These are phyloP conservation scores for Ogataea salicorniae DNA, from an alignment of 805 yeast genomes.

Conservation along the genomic window DNA sequence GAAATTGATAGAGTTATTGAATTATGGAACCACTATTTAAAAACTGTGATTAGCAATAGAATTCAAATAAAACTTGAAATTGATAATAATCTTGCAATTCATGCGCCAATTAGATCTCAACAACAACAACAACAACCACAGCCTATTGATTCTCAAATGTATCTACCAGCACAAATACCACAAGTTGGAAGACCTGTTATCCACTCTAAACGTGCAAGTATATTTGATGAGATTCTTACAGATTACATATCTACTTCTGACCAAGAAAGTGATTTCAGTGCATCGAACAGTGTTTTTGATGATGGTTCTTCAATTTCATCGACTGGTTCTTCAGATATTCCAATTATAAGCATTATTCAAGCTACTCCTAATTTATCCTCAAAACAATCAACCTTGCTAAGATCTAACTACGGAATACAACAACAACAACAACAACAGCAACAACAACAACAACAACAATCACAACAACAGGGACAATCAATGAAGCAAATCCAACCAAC, in stretches of 20 bases:
- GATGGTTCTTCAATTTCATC: constrained; percentile 12
- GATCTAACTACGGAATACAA: too few species aligned
- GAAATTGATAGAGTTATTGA: constrained; percentile 13
- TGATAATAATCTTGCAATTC: constrained; percentile 3
- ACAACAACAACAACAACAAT: too few species aligned
- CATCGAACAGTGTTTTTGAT: constrained; percentile 3
- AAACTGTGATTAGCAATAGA: constrained; percentile 21
- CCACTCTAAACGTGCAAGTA: constrained; percentile 9
- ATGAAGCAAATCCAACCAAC: too few species aligned
- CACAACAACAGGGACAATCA: too few species aligned
- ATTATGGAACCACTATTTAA: constrained; percentile 27
- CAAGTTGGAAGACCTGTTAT: background rate
- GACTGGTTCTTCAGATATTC: constrained; percentile 6
- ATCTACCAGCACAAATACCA: background rate
- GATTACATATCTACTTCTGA: constrained; percentile 13
- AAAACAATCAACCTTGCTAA: too few species aligned
- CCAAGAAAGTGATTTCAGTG: constrained; percentile 7
- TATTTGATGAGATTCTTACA: constrained; percentile 14
- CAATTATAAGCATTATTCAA: too few species aligned
- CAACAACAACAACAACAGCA: too few species aligned
- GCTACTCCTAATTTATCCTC: too few species aligned
- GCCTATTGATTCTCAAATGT: background rate
- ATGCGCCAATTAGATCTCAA: too few species aligned
- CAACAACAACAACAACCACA: too few species aligned
- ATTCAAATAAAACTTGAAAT: constrained; percentile 27